Base-by-base conservation (phyloP, 345 rosid genomes). In the Euphorbia pulcherrima region DNA sequence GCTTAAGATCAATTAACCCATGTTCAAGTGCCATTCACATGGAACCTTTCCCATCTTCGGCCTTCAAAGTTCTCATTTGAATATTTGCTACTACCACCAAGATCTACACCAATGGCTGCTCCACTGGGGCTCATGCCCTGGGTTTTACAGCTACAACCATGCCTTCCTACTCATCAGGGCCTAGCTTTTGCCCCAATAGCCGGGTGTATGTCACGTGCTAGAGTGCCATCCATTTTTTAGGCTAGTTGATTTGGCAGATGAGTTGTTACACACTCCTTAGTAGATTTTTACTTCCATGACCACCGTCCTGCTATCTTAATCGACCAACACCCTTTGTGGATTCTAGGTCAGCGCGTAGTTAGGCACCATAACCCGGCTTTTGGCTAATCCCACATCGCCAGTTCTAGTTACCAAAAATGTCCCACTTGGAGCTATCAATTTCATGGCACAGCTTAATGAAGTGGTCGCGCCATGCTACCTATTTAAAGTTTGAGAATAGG, bases 341-440 rank as follows among this genome's bases (percentile, higher is more conserved):
- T 52, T 52, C 23, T 52, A 18, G 65, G 65, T 60, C 17, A 37
- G 65, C 21, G 39, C 40, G n/a, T 47, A 3, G 47, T 60, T n/a
- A n/a, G n/a, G n/a, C n/a, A n/a, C n/a, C n/a, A n/a, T n/a, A n/a
- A n/a, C n/a, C n/a, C n/a, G n/a, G 30, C 7, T 3, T 14, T 33
- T 3, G n/a, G 47, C 21, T 30, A 11, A 60, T 60, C 65, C 27
- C 57, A 13, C 26, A 52, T 52, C n/a, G 47, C 65, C 21, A 33
- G 21, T 60, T 60, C 46, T 21, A 28, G 46, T 60, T 33, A 60
- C 65, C 47, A 60, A 60, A 60, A 60, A 60, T 60, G 65, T 44
- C 65, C 65, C 46, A 60, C 65, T 50, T 50, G n/a, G 54, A 50
- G 54, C 54, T 50, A 12, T 50, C 54, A 50, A 50, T 50, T 50